Conservation (phyloP, 2,329 filamentous ascomycete genomes). For the Rhytidhysteron rufulum region DNA sequence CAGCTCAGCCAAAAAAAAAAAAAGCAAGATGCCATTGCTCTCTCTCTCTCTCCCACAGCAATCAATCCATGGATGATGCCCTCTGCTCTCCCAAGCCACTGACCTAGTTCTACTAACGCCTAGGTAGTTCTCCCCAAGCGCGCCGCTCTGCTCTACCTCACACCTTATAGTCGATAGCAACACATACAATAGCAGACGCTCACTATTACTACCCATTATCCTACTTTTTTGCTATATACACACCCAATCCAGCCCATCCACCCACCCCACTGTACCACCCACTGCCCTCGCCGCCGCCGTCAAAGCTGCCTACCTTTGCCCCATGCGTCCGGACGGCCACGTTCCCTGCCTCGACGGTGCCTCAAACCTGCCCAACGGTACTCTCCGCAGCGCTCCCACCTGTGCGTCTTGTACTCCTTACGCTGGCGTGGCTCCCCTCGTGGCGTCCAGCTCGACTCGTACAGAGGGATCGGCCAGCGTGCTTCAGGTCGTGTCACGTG, state of each 20-base stretch:
- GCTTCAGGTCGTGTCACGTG: slow-evolving; percentile 35
- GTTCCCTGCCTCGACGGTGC: slow-evolving; percentile 17
- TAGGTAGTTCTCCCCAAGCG: too few relatives aligned
- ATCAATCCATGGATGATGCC: too few relatives aligned
- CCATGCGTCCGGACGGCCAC: slow-evolving; percentile 11
- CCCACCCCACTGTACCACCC: not conserved
- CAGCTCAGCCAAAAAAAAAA: too few relatives aligned
- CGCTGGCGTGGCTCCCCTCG: slow-evolving; percentile 32
- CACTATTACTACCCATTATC: too few relatives aligned
- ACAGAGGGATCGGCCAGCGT: slow-evolving; percentile 24
- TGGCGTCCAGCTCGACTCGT: slow-evolving; percentile 27
- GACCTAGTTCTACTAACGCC: too few relatives aligned
- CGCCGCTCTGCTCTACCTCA: too few relatives aligned
- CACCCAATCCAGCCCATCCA: not conserved
- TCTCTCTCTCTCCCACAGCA: too few relatives aligned
- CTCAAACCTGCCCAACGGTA: slow-evolving; percentile 19
- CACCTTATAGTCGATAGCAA: too few relatives aligned
- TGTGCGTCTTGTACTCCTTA: slow-evolving; percentile 16
- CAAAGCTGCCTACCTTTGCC: slow-evolving; percentile 5
- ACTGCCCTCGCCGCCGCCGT: not conserved
- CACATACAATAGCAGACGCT: too few relatives aligned
- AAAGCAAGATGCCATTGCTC: too few relatives aligned
- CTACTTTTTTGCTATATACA: not conserved
- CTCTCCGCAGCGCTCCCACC: slow-evolving; percentile 8
- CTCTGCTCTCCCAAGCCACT: too few relatives aligned